Evolutionary conservation across 768 basidiomycete species (phyloP).

Genomic region (Sarcodon sp.): DNA sequence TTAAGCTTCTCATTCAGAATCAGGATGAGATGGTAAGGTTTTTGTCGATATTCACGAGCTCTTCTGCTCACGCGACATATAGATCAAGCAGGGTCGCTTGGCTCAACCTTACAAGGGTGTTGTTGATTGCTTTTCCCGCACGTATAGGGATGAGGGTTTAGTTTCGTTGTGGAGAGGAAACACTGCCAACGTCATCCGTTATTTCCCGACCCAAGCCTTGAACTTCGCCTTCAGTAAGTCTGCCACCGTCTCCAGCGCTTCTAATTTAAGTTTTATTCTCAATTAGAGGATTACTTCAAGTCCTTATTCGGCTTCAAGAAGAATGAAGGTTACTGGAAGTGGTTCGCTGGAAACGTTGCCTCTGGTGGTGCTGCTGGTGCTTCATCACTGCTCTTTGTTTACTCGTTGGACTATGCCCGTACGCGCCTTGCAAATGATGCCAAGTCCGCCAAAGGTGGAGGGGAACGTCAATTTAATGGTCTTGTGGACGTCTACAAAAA

Average conservation of each 20-base stretch:
- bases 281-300: conserved; percentile 94
- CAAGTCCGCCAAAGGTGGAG: conserved; percentile 90
- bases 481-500: conserved; percentile 95
- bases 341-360: conserved; percentile 97
- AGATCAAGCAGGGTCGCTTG: conserved; percentile 99
- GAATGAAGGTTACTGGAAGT: conserved; percentile 93
- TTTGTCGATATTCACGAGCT: not conserved
- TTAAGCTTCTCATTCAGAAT: conserved; percentile 97
- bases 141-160: conserved; percentile 91
- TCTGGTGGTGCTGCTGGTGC: conserved; percentile 99
- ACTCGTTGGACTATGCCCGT: conserved; percentile 99
- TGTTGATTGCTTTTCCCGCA: conserved; percentile 81
- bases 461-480: conserved; percentile 96
- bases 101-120: conserved; percentile 95
- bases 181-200: conserved; percentile 99
- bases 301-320: conserved; percentile 98
- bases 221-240: conserved; percentile 99
- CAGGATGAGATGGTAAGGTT: conserved; percentile 97
- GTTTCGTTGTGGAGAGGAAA: conserved; percentile 98
- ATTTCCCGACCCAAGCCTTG: conserved; percentile 99
- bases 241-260: not conserved
- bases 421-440: conserved; percentile 97
- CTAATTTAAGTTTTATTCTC: conserved; percentile 7
- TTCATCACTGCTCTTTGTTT: conserved; percentile 96
- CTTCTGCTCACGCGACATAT: conserved; percentile 2